A percentile compares a stretch with the other conserved stretches of the same genome.
Conservation (phyloP, 495 filamentous ascomycete species). For the Penicillium silybi region DNA sequence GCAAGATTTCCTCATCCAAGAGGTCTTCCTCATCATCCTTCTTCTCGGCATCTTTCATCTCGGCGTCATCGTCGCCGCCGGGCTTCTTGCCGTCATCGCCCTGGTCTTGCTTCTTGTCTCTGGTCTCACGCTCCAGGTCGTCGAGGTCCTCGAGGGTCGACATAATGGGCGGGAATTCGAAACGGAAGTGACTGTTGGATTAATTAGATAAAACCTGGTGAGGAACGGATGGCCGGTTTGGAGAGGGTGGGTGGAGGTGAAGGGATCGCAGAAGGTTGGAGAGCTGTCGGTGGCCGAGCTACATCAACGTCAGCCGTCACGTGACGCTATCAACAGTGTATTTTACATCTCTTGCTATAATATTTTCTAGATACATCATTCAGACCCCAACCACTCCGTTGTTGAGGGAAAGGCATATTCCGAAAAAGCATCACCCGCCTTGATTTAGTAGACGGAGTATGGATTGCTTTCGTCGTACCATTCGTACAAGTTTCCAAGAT, state of each 20-base stretch:
- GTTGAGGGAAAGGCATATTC: neutral
- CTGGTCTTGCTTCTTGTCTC: slow-evolving; percentile 69
- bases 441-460: slow-evolving; percentile 8
- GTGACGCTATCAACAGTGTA: slow-evolving; percentile 30
- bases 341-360: neutral
- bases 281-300: slow-evolving; percentile 35
- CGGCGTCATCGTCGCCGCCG: slow-evolving; percentile 64
- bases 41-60: slow-evolving; percentile 84
- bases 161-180: slow-evolving; percentile 47
- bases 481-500: slow-evolving; percentile 25
- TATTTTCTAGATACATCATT: neutral
- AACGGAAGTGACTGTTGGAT: slow-evolving; percentile 7
- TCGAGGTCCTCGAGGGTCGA: slow-evolving; percentile 85
- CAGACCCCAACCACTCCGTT: neutral
- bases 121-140: slow-evolving; percentile 70
- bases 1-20: slow-evolving; percentile 86
- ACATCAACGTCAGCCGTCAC: slow-evolving; percentile 46
- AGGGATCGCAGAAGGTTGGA: slow-evolving; percentile 24
- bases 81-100: slow-evolving; percentile 56
- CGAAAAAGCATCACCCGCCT: neutral
- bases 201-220: slow-evolving; percentile 1
- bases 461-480: neutral
- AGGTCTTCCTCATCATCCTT: slow-evolving; percentile 70
- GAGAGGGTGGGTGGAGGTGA: slow-evolving; percentile 13
- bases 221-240: slow-evolving; percentile 4